Conservation (phyloP, 306 rosid genomes). For the Hippophae rhamnoides region DNA sequence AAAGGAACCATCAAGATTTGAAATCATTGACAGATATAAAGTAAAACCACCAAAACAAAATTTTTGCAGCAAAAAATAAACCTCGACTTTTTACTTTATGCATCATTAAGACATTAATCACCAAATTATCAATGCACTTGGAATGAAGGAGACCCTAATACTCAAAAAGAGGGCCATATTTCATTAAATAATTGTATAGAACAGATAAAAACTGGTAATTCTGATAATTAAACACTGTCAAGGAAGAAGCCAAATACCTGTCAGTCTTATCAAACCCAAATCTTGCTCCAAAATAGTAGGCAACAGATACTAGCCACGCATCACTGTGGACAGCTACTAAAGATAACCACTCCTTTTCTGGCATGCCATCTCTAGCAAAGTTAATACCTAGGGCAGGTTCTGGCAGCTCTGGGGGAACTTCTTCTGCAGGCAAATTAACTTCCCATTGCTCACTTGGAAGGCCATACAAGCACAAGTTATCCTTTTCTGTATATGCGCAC, state of each 20-base stretch:
- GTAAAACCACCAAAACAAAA: no score
- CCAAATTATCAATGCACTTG: no score
- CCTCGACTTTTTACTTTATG: no score
- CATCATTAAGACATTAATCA: no score
- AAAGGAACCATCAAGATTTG: no score
- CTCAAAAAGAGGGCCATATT: no score
- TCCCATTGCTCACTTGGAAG: constrained; percentile 92
- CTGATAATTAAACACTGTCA: neutral
- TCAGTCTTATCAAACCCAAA: constrained; percentile 79
- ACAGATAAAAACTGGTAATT: neutral
- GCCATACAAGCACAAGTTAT: constrained; percentile 81
- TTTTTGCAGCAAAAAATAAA: no score
- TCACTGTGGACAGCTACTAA: constrained; percentile 94
- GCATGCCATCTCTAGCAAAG: constrained; percentile 96
- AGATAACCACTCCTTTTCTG: constrained; percentile 81
- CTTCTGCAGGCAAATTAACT: constrained; percentile 96
- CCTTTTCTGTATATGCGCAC: constrained; percentile 57
- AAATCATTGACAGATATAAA: no score
- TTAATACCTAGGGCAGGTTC: constrained; percentile 93
- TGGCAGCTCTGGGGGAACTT: constrained; percentile 92
- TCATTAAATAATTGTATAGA: neutral
- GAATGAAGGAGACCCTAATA: no score
- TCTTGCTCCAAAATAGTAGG: constrained; percentile 89
- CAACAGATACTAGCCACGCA: constrained; percentile 88
- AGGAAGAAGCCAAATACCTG: constrained; percentile 31